These are phyloP conservation scores for Allium fistulosum DNA, from an alignment of 106 monocot species.

Conservation along the genomic window DNA sequence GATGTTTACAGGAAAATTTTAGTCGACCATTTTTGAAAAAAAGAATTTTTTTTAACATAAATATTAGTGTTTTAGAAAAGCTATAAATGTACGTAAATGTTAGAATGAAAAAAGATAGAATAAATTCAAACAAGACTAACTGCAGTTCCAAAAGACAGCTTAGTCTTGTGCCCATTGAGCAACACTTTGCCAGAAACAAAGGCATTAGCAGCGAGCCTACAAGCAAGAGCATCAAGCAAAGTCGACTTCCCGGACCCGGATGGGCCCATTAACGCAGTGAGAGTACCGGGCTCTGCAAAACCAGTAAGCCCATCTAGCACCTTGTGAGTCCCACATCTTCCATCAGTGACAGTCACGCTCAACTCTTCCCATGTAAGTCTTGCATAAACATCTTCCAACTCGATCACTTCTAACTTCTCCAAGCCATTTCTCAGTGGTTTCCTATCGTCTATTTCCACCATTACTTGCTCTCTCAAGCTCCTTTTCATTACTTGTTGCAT, in stretches of 20 bases:
- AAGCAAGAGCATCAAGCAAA: conserved; percentile 56
- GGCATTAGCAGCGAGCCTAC: conserved; percentile 60
- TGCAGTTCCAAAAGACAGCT: conserved; percentile 72
- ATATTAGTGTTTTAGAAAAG: background rate
- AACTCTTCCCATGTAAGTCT: conserved; percentile 71
- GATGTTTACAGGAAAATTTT: too few relatives aligned
- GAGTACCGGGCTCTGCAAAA: conserved; percentile 57
- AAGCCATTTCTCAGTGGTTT: background rate
- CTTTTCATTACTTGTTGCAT: background rate
- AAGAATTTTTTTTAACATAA: too few relatives aligned
- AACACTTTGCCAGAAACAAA: conserved; percentile 50
- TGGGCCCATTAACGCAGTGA: conserved; percentile 76
- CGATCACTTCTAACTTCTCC: conserved; percentile 37
- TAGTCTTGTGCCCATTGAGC: conserved; percentile 62
- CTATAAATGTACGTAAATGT: background rate
- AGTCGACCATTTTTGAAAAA: background rate
- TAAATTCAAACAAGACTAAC: conserved; percentile 12
- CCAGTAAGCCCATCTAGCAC: conserved; percentile 62
- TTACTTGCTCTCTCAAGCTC: conserved; percentile 1
- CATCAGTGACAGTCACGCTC: conserved; percentile 47
- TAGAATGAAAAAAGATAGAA: background rate
- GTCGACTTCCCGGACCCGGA: conserved; percentile 79
- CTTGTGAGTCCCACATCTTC: conserved; percentile 33
- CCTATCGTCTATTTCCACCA: conserved; percentile 6
- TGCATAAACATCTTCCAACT: conserved; percentile 51